phyloP scores from a whole-genome alignment of 352 stramenopile species.

The Pythium angustatum region DNA sequence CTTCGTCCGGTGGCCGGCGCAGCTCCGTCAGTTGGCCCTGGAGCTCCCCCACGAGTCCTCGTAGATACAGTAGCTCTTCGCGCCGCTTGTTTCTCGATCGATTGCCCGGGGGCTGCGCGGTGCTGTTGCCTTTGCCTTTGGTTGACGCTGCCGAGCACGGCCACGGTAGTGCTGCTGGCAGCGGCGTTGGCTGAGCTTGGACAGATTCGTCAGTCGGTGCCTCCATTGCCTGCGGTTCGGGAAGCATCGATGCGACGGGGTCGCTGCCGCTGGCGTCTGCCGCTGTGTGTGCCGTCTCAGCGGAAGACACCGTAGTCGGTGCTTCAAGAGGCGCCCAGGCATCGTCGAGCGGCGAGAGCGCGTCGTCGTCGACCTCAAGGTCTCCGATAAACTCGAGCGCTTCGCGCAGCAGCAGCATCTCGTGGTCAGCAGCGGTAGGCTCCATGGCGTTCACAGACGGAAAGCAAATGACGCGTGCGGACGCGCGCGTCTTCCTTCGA shows the following conservation, averaged over 20 bases:
- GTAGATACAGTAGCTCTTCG: conserved; percentile 17
- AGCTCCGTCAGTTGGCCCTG: background rate
- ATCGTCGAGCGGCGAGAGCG: background rate
- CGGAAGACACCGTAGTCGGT: too few relatives aligned
- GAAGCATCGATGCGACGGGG: too few relatives aligned
- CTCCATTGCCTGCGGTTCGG: too few relatives aligned
- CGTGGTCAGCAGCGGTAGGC: conserved; percentile 2
- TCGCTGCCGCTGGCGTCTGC: too few relatives aligned
- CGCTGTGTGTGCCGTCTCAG: too few relatives aligned
- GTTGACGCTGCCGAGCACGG: background rate
- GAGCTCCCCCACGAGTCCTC: conserved; percentile 6
- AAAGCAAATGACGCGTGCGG: too few relatives aligned
- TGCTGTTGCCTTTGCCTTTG: background rate
- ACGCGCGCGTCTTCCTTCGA: too few relatives aligned
- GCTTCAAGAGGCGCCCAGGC: too few relatives aligned
- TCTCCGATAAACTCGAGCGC: conserved; percentile 21
- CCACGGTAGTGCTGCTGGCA: too few relatives aligned
- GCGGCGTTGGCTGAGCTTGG: too few relatives aligned
- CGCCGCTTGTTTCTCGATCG: conserved; percentile 11
- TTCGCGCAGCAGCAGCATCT: conserved; percentile 9
- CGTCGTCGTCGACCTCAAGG: conserved; percentile 1
- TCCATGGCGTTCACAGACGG: too few relatives aligned
- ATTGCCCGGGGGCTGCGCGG: background rate
- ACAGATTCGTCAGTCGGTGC: too few relatives aligned
- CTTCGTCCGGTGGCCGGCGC: background rate